Conservation (phyloP, 1,139 yeast genomes). For the Magnusiomyces sp. region DNA sequence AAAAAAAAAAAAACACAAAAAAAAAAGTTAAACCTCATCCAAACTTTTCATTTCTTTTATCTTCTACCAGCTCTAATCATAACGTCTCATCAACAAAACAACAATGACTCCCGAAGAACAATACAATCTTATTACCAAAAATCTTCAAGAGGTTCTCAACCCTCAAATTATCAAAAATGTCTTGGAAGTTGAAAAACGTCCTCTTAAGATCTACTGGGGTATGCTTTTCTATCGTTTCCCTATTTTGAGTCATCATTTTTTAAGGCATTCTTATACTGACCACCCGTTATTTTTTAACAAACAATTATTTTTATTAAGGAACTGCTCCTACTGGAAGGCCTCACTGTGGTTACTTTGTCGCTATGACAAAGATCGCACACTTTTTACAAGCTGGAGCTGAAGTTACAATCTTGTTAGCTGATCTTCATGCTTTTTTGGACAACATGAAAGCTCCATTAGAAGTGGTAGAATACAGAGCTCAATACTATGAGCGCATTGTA, state of each 20-base stretch:
- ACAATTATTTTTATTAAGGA: slow-evolving; percentile 13
- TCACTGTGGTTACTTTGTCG: slow-evolving; percentile 97
- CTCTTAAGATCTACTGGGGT: slow-evolving; percentile 78
- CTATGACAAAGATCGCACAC: slow-evolving; percentile 94
- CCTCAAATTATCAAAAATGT: slow-evolving; percentile 80
- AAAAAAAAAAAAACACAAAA: neutral
- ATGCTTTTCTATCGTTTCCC: slow-evolving; percentile 41
- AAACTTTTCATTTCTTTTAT: neutral
- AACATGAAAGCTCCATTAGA: slow-evolving; percentile 98
- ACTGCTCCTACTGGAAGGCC: slow-evolving; percentile 96
- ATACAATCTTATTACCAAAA: slow-evolving; percentile 69
- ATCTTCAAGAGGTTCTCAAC: slow-evolving; percentile 86
- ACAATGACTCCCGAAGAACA: slow-evolving; percentile 54
- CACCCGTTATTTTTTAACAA: neutral
- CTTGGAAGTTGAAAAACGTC: slow-evolving; percentile 71
- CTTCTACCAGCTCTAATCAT: neutral
- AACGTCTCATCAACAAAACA: no score
- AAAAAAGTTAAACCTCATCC: neutral
- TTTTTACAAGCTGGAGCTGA: slow-evolving; percentile 94
- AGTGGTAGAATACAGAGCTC: slow-evolving; percentile 79
- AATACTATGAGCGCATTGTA: slow-evolving; percentile 75
- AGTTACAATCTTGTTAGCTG: slow-evolving; percentile 89
- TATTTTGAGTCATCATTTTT: no score
- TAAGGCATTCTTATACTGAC: neutral
- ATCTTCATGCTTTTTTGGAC: slow-evolving; percentile 92